Evolutionary conservation across 225 moss, liverwort and hornwort genomes (phyloP).

Genomic region (Straminergon stramineum): DNA sequence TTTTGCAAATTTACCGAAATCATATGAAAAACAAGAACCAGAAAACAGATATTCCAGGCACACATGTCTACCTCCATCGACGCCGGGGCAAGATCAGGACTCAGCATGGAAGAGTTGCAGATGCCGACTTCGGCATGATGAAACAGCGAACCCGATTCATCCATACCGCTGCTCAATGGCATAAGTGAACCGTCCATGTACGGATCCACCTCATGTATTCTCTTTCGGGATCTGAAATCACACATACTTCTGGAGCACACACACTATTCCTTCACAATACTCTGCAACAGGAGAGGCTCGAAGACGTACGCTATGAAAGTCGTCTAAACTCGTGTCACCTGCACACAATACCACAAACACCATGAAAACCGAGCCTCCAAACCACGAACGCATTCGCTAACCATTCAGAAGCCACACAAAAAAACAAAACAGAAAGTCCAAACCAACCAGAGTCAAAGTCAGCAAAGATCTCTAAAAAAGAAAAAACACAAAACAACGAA

Average conservation of each 20-base stretch:
- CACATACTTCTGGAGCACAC: conserved; percentile 16
- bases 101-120: conserved; percentile 24
- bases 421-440: background rate
- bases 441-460: background rate
- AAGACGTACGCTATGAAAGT: background rate
- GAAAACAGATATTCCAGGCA: background rate
- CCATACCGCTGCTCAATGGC: conserved; percentile 27
- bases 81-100: conserved; percentile 25
- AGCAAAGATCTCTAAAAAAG: background rate
- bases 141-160: conserved; percentile 29
- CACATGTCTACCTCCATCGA: conserved; percentile 26
- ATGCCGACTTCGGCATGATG: conserved; percentile 38
- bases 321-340: background rate
- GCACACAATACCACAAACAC: background rate
- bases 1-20: background rate
- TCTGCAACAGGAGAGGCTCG: background rate
- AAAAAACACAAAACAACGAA: background rate
- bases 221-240: conserved; percentile 49
- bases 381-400: too few relatives aligned
- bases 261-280: background rate
- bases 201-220: conserved; percentile 39
- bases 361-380: background rate
- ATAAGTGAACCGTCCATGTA: conserved; percentile 32
- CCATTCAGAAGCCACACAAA: background rate
- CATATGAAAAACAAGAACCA: background rate